These are phyloP conservation scores for Jamesozyma hellenica DNA, from an alignment of 805 yeast genomes.

Conservation along the genomic window DNA sequence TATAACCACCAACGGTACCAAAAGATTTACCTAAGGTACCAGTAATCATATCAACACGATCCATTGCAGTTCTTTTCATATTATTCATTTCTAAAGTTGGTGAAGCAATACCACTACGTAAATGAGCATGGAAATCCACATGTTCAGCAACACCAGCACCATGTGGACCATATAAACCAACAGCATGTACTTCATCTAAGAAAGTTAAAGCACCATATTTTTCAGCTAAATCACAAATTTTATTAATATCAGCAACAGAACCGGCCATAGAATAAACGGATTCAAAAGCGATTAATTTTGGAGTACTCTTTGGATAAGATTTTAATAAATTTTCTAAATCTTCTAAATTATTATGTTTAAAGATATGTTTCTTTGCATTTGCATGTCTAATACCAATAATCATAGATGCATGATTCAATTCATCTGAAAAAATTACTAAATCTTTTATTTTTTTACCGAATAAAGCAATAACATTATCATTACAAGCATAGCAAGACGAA, in stretches of 20 bases:
- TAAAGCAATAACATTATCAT: conserved; percentile 86
- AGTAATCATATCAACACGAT: conserved; percentile 89
- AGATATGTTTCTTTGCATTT: conserved; percentile 75
- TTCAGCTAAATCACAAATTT: conserved; percentile 90
- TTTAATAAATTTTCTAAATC: conserved; percentile 76
- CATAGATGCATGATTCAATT: conserved; percentile 95
- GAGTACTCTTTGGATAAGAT: conserved; percentile 73
- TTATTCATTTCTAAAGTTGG: conserved; percentile 21
- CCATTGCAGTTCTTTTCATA: conserved; percentile 52
- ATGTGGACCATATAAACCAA: conserved; percentile 97
- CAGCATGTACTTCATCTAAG: conserved; percentile 97
- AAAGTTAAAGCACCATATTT: conserved; percentile 96
- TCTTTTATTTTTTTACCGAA: conserved; percentile 86
- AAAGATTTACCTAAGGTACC: conserved; percentile 96
- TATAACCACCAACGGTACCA: conserved; percentile 96
- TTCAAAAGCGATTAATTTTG: conserved; percentile 94
- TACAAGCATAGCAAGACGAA: conserved; percentile 92
- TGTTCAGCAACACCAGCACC: conserved; percentile 99
- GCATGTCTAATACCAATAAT: conserved; percentile 92
- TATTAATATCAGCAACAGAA: conserved; percentile 86
- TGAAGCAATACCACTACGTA: conserved; percentile 51
- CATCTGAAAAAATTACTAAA: conserved; percentile 86
- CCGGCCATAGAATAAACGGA: conserved; percentile 98
- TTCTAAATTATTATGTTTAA: conserved; percentile 78
- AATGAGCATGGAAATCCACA: conserved; percentile 75